Conservation (phyloP, 2,329 filamentous ascomycete species). For the Aaosphaeria pasadenensis region DNA sequence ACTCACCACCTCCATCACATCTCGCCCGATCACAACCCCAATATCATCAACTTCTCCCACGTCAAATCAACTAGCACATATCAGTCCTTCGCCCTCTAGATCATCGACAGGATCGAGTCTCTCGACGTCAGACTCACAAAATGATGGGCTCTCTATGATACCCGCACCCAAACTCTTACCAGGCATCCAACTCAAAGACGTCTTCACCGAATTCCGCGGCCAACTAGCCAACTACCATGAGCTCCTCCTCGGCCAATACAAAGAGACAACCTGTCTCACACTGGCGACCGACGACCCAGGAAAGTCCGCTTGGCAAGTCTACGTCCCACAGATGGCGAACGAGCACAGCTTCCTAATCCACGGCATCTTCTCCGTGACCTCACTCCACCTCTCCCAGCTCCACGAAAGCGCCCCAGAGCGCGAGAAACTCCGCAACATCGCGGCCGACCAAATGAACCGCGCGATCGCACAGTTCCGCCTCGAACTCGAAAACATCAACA, state of each 20-base stretch:
- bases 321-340: conserved; percentile 38
- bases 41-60: neutral
- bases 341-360: conserved; percentile 45
- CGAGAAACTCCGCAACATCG: conserved; percentile 23
- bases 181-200: conserved; percentile 21
- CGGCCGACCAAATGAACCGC: conserved; percentile 34
- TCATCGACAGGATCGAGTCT: neutral
- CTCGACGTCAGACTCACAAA: neutral
- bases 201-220: conserved; percentile 25
- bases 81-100: neutral
- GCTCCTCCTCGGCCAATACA: conserved; percentile 31
- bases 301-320: conserved; percentile 29
- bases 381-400: conserved; percentile 44
- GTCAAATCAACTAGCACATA: neutral
- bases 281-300: conserved; percentile 26
- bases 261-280: conserved; percentile 30
- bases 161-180: conserved; percentile 13
- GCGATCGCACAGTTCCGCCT: conserved; percentile 25
- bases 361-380: conserved; percentile 45
- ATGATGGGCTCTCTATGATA: neutral
- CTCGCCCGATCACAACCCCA: neutral
- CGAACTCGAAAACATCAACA: conserved; percentile 33
- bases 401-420: conserved; percentile 21
- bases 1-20: conserved; percentile 14
- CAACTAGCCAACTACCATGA: conserved; percentile 19